A percentile compares a stretch with the other conserved stretches of the same genome.
These are phyloP conservation scores for Silene noctiflora DNA, from an alignment of 179 eudicot genomes.

Conservation along the genomic window DNA sequence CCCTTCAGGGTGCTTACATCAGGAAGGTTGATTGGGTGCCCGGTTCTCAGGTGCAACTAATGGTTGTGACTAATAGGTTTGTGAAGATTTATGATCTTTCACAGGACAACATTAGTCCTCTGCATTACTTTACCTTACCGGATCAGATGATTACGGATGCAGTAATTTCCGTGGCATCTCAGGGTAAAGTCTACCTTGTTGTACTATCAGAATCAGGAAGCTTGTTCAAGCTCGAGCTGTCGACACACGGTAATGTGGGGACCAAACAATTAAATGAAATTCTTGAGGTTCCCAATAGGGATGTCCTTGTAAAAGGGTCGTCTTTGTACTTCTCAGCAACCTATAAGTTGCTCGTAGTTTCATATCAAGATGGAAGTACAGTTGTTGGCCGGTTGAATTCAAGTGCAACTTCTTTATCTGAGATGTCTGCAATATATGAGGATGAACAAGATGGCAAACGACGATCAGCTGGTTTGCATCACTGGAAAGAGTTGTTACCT, in stretches of 20 bases:
- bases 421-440: constrained; percentile 62
- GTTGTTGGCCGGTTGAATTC: constrained; percentile 72
- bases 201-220: constrained; percentile 84
- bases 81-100: constrained; percentile 96
- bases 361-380: constrained; percentile 92
- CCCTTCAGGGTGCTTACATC: constrained; percentile 97
- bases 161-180: constrained; percentile 65
- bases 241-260: constrained; percentile 64
- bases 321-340: constrained; percentile 83
- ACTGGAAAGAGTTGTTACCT: constrained; percentile 78
- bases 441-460: constrained; percentile 77
- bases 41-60: constrained; percentile 96
- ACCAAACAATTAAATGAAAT: constrained; percentile 71
- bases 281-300: constrained; percentile 53
- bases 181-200: constrained; percentile 66
- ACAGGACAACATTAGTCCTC: constrained; percentile 93
- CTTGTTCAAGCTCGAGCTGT: constrained; percentile 82
- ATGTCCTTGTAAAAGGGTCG: constrained; percentile 56
- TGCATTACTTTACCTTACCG: constrained; percentile 86
- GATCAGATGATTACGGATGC: constrained; percentile 82
- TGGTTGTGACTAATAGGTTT: constrained; percentile 93
- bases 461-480: constrained; percentile 87
- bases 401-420: constrained; percentile 60
- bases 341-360: constrained; percentile 66
- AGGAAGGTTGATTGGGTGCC: constrained; percentile 96